These are phyloP conservation scores for Nigrograna mackinnonii DNA, from an alignment of 2,329 filamentous ascomycete genomes.

Conservation along the genomic window DNA sequence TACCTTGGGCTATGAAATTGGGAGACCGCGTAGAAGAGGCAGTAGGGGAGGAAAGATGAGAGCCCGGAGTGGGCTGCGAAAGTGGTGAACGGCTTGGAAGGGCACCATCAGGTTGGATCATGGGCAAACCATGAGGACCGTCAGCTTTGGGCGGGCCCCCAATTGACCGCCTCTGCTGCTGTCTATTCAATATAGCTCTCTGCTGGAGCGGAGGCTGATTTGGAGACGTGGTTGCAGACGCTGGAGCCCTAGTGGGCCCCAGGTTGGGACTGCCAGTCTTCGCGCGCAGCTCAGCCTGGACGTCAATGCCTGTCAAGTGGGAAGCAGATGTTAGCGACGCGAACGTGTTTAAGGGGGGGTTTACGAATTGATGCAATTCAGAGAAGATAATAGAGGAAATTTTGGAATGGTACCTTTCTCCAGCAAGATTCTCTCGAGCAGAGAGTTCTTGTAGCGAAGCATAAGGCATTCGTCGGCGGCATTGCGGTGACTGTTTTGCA, in stretches of 20 bases:
- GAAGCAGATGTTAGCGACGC: conserved; percentile 17
- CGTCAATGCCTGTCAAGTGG: conserved; percentile 76
- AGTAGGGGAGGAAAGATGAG: conserved; percentile 71
- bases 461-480: conserved; percentile 97
- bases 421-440: conserved; percentile 90
- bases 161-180: conserved; percentile 72
- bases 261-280: conserved; percentile 88
- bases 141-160: conserved; percentile 77
- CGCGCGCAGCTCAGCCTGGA: conserved; percentile 90
- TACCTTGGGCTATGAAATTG: conserved; percentile 61
- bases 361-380: conserved; percentile 1
- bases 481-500: conserved; percentile 91
- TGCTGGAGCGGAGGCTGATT: conserved; percentile 71
- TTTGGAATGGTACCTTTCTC: conserved; percentile 77
- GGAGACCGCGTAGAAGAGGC: conserved; percentile 62
- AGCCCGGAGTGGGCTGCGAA: conserved; percentile 80
- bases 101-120: conserved; percentile 43
- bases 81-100: conserved; percentile 66
- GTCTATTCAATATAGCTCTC: conserved; percentile 78
- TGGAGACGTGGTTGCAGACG: conserved; percentile 59
- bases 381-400: conserved; percentile 6
- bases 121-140: conserved; percentile 44
- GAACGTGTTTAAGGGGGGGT: neutral
- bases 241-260: conserved; percentile 61
- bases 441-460: conserved; percentile 97